These are phyloP conservation scores for Metroxylon sagu DNA, from an alignment of 176 grass and related monocot species.

Conservation along the genomic window DNA sequence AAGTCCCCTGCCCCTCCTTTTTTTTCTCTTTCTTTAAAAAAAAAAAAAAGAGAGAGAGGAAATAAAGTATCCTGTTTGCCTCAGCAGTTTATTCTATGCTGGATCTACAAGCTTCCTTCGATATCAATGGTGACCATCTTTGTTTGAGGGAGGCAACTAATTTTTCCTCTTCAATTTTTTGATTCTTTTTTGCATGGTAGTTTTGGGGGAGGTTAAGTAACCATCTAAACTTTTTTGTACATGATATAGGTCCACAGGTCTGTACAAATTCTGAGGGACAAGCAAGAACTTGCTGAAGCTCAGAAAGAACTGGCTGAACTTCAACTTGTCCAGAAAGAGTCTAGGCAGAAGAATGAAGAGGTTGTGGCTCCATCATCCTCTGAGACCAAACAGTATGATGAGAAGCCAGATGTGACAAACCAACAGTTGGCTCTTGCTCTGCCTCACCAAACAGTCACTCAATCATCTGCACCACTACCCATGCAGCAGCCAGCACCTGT, in stretches of 20 bases:
- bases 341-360: constrained; percentile 48
- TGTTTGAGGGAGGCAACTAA: no score
- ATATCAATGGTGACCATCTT: no score
- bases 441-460: constrained; percentile 37
- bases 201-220: no score
- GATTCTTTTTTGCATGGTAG: no score
- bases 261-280: constrained; percentile 72
- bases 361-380: constrained; percentile 28
- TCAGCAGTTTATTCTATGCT: no score
- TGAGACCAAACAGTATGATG: constrained; percentile 43
- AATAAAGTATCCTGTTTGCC: no score
- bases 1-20: no score
- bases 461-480: constrained; percentile 28
- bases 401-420: constrained; percentile 33
- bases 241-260: constrained; percentile 54
- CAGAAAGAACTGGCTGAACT: constrained; percentile 74
- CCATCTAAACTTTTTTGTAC: no score
- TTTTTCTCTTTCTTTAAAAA: no score
- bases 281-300: constrained; percentile 67
- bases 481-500: constrained; percentile 42
- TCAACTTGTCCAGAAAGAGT: constrained; percentile 57
- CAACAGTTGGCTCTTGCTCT: constrained; percentile 68
- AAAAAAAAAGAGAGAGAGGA: no score
- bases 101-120: no score
- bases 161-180: no score